These are phyloP conservation scores for Hypoxylon sp. DNA, from an alignment of 2,329 filamentous ascomycete species.

Conservation along the genomic window DNA sequence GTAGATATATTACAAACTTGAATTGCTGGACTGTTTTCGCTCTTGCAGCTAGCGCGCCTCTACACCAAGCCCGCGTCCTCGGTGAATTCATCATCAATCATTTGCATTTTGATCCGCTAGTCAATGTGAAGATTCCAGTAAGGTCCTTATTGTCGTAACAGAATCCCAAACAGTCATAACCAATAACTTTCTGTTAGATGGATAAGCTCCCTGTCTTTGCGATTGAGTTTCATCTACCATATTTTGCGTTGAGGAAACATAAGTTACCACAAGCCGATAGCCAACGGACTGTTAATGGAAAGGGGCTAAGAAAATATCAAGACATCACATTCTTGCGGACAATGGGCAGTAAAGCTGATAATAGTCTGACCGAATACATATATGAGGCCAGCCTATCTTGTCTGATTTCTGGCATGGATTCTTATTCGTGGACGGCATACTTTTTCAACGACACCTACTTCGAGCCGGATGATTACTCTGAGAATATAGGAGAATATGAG, in stretches of 20 bases:
- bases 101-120: conserved; percentile 11
- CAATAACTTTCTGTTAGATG: conserved; percentile 5
- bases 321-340: conserved; percentile 29
- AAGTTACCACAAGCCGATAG: conserved; percentile 9
- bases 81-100: conserved; percentile 31
- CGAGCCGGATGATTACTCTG: conserved; percentile 12
- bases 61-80: conserved; percentile 11
- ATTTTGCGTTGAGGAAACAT: conserved; percentile 20
- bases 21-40: conserved; percentile 29
- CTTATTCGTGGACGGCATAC: conserved; percentile 23
- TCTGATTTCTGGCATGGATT: conserved; percentile 20
- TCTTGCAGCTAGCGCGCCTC: conserved; percentile 18
- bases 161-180: neutral
- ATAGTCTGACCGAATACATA: conserved; percentile 26
- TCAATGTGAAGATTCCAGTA: conserved; percentile 20
- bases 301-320: conserved; percentile 12
- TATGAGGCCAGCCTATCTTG: conserved; percentile 28
- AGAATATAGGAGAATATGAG: conserved; percentile 25
- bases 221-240: conserved; percentile 30
- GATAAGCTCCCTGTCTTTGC: conserved; percentile 7
- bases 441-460: conserved; percentile 33
- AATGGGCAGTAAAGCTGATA: conserved; percentile 17
- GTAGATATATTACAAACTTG: conserved; percentile 28
- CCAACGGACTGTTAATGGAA: neutral
- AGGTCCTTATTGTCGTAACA: neutral